These are phyloP conservation scores for Mariannaea sp. DNA, from an alignment of 2,329 filamentous ascomycete genomes.

Conservation along the genomic window DNA sequence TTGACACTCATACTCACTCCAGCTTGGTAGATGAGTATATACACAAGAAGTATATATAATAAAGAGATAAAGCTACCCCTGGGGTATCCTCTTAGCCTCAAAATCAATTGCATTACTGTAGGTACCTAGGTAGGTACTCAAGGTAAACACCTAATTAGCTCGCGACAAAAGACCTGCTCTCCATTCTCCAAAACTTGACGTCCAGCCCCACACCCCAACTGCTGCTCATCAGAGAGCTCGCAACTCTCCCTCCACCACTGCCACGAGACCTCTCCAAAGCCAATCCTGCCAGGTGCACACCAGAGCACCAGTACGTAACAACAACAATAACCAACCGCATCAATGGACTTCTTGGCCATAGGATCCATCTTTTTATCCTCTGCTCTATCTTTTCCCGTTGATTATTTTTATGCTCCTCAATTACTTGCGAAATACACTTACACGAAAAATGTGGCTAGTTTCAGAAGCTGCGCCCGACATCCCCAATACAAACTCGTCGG, in stretches of 20 bases:
- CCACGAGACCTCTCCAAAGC: slow-evolving; percentile 24
- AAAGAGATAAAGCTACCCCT: too few species aligned
- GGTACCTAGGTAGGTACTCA: too few species aligned
- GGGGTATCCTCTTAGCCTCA: slow-evolving; percentile 18
- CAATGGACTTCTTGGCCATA: neutral
- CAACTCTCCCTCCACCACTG: slow-evolving; percentile 29
- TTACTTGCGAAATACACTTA: slow-evolving; percentile 13
- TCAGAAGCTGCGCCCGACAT: neutral
- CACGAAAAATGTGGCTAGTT: slow-evolving; percentile 9
- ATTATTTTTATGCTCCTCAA: neutral
- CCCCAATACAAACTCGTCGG: slow-evolving; percentile 1
- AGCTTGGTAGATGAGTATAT: too few species aligned
- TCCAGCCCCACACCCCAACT: slow-evolving; percentile 29
- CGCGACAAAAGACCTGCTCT: too few species aligned
- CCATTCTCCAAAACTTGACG: slow-evolving; percentile 17
- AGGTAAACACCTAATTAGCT: too few species aligned
- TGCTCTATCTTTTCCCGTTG: neutral
- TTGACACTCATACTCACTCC: slow-evolving; percentile 1
- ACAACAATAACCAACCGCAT: neutral
- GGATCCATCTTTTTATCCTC: neutral
- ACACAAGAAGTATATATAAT: too few species aligned
- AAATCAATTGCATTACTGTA: too few species aligned
- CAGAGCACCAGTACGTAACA: slow-evolving; percentile 2
- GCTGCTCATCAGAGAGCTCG: slow-evolving; percentile 27
- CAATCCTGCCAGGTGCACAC: slow-evolving; percentile 3